phyloP scores from a whole-genome alignment of 768 basidiomycete species.

The Hemileccinum impolitum region DNA sequence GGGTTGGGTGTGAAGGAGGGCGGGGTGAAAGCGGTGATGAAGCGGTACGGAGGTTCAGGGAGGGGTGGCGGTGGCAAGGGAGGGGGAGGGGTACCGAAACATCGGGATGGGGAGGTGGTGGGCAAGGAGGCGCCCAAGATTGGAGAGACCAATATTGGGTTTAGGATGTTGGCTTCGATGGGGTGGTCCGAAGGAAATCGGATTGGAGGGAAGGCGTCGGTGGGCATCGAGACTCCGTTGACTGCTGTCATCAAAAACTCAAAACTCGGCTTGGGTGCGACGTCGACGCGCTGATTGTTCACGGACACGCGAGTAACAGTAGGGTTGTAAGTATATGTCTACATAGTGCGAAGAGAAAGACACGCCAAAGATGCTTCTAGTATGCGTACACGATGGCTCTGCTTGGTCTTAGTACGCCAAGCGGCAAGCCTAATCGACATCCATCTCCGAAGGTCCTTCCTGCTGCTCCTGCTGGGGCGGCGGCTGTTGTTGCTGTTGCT shows the following conservation, averaged over 20 bases:
- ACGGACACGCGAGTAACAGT: too few species aligned
- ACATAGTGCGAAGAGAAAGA: too few species aligned
- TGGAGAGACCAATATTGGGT: slow-evolving; percentile 76
- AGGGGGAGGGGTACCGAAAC: slow-evolving; percentile 43
- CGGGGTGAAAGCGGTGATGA: slow-evolving; percentile 50
- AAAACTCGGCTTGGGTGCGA: slow-evolving; percentile 80
- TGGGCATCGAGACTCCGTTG: slow-evolving; percentile 71
- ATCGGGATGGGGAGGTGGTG: slow-evolving; percentile 83
- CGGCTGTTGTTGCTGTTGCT: slow-evolving; percentile 19
- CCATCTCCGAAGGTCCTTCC: slow-evolving; percentile 70
- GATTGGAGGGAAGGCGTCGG: slow-evolving; percentile 58
- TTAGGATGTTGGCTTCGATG: slow-evolving; percentile 84
- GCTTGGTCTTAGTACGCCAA: too few species aligned
- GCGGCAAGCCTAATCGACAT: slow-evolving; percentile 59
- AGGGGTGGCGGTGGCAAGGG: slow-evolving; percentile 25
- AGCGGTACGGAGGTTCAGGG: slow-evolving; percentile 22
- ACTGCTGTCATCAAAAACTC: slow-evolving; percentile 84
- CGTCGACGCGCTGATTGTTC: slow-evolving; percentile 30
- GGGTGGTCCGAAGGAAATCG: slow-evolving; percentile 84
- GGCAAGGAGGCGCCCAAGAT: slow-evolving; percentile 87
- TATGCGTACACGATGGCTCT: too few species aligned
- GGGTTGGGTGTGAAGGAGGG: slow-evolving; percentile 54
- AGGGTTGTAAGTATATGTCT: too few species aligned
- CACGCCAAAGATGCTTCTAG: too few species aligned
- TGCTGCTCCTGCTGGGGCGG: too few species aligned